Base-by-base conservation (phyloP, 805 yeast genomes). In the Ogataea siamensis region DNA sequence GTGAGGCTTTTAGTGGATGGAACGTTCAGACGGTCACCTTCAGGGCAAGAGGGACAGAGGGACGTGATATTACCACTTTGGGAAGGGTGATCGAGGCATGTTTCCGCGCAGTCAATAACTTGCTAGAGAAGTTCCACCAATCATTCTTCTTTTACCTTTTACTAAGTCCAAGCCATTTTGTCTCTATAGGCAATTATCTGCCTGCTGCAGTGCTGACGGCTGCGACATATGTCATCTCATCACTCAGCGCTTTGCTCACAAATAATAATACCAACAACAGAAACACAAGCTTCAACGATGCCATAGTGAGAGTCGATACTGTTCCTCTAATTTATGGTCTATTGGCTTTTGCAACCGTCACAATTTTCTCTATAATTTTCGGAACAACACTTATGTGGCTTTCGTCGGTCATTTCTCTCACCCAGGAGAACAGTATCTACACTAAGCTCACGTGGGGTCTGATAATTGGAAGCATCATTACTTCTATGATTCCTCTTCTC, bases 1-100 rank as follows among this genome's bases (percentile, higher is more conserved):
- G 88, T 50, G 97, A 91, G 57, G 87, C 91, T 10, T 93, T 91
- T 56, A 82, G 93, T 37, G 97, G 98, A 4, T 93, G 96, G 95
- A 83, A 94, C 57, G 84, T 93, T 42, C 98, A 91, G 61, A 83
- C 98, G 0, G 60, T 93, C 14, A 86, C 96, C 0, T 55, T 93
- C 22, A 73, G 74, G 39, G 98, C 95, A 0, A 64, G 60, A 1
- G 66, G 62, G 2, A 51, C 52, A 1, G 55, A 50, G 6, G 86
- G 86, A 1, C 68, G 70, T 0, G 98, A 93, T 63, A 80, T 91
- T 40, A 91, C 98, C 1, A 87, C 93, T 17, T 82, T 84, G 58
- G 99, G 98, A 4, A 76, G 98, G 57, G 73, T 91, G 3, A 75
- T 87, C 13, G 99, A 93, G 62, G 87, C 94, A 2, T 68, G 83